Evolutionary conservation across 2,329 filamentous ascomycete species (phyloP).

Genomic region (Xylaria arbuscula): DNA sequence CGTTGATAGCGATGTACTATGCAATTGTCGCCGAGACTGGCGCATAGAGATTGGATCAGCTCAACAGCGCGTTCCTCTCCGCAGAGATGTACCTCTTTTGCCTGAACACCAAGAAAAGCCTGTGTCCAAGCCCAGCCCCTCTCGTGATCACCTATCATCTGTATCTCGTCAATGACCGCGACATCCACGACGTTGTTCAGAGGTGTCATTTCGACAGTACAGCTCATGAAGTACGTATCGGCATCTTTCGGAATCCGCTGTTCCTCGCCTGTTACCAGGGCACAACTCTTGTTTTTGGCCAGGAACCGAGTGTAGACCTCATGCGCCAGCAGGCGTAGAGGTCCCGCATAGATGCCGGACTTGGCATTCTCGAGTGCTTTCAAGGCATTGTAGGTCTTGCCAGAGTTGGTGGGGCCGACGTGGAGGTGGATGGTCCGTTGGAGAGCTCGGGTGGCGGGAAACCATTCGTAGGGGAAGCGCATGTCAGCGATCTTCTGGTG

Average conservation of each 20-base stretch:
- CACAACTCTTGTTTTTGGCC: constrained; percentile 80
- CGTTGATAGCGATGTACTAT: constrained; percentile 85
- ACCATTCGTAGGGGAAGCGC: constrained; percentile 93
- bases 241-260: constrained; percentile 72
- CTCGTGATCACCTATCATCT: constrained; percentile 86
- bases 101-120: constrained; percentile 86
- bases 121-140: constrained; percentile 96
- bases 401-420: constrained; percentile 96
- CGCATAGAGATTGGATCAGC: constrained; percentile 80
- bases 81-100: constrained; percentile 91
- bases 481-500: constrained; percentile 80
- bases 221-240: constrained; percentile 75
- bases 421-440: constrained; percentile 90
- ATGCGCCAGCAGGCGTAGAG: constrained; percentile 86
- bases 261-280: constrained; percentile 92
- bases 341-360: constrained; percentile 88
- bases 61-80: constrained; percentile 87
- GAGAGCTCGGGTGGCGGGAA: constrained; percentile 80
- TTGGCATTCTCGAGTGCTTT: constrained; percentile 82
- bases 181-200: constrained; percentile 76
- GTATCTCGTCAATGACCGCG: constrained; percentile 97
- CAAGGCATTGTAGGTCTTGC: constrained; percentile 95
- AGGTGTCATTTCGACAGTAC: constrained; percentile 90
- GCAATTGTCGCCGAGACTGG: constrained; percentile 82
- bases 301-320: constrained; percentile 92